Evolutionary conservation across 441 rosid species (phyloP).

Genomic region (Kokia cookei): DNA sequence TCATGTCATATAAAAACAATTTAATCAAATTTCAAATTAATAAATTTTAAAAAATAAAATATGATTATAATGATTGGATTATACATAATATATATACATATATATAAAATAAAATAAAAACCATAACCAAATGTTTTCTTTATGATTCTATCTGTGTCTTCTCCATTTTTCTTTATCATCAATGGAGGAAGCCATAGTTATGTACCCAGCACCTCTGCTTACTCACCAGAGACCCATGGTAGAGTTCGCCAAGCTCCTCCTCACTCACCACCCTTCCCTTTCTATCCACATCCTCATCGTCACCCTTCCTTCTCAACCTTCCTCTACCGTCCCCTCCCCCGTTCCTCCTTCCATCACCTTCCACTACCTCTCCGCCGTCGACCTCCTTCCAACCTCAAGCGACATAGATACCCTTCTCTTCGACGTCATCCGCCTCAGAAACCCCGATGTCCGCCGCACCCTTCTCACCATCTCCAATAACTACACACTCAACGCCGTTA

Average conservation of each 20-base stretch:
- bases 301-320: neutral
- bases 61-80: too few species aligned
- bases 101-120: too few species aligned
- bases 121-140: neutral
- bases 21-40: too few species aligned
- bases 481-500: slow-evolving; percentile 13
- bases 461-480: slow-evolving; percentile 12
- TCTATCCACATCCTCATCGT: slow-evolving; percentile 21
- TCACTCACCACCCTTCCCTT: slow-evolving; percentile 13
- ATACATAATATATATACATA: too few species aligned
- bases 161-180: neutral
- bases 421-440: slow-evolving; percentile 14
- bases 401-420: neutral
- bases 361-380: slow-evolving; percentile 13
- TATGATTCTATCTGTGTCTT: neutral
- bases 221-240: neutral
- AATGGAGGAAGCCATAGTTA: slow-evolving; percentile 21
- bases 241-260: slow-evolving; percentile 15
- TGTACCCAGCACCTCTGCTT: slow-evolving; percentile 20
- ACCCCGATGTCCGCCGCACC: slow-evolving; percentile 8
- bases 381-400: neutral
- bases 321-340: slow-evolving; percentile 12
- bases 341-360: slow-evolving; percentile 21
- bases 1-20: too few species aligned
- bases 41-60: too few species aligned